phyloP scores from a whole-genome alignment of 352 stramenopile genomes.

The Aphanomyces invadans region DNA sequence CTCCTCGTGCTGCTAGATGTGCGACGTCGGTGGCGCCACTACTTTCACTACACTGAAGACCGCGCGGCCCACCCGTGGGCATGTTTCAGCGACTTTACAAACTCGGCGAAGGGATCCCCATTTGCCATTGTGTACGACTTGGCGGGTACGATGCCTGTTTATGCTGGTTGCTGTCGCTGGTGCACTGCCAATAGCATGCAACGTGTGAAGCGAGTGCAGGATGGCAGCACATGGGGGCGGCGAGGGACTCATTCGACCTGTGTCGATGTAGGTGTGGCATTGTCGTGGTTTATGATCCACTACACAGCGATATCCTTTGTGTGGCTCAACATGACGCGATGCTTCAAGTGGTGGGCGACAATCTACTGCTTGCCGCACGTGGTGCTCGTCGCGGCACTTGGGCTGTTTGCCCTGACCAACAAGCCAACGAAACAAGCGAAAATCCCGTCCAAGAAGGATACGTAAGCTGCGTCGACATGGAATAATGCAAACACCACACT shows the following conservation, averaged over 20 bases:
- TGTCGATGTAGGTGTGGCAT: conserved; percentile 26
- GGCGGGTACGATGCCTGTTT: too few relatives aligned
- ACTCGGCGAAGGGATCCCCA: conserved; percentile 52
- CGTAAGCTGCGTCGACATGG: too few relatives aligned
- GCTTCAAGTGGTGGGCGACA: conserved; percentile 62
- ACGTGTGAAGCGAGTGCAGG: too few relatives aligned
- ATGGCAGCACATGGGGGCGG: too few relatives aligned
- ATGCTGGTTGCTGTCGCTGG: too few relatives aligned
- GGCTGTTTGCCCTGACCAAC: conserved; percentile 32
- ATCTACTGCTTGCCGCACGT: conserved; percentile 78
- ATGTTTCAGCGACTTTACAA: conserved; percentile 74
- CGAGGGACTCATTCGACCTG: neutral
- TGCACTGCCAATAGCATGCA: too few relatives aligned
- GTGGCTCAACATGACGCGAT: conserved; percentile 70
- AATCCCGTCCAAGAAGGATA: too few relatives aligned
- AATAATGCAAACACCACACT: too few relatives aligned
- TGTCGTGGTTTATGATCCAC: conserved; percentile 81
- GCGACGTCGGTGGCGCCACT: conserved; percentile 58
- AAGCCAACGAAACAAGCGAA: neutral
- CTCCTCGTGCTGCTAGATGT: too few relatives aligned
- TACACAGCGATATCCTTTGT: conserved; percentile 81
- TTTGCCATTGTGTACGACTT: conserved; percentile 76
- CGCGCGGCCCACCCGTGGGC: conserved; percentile 63
- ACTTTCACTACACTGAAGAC: conserved; percentile 84
- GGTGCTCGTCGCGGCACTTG: conserved; percentile 47